Evolutionary conservation across 2,329 filamentous ascomycete genomes (phyloP).

Genomic region (Alternaria brassicicola): DNA sequence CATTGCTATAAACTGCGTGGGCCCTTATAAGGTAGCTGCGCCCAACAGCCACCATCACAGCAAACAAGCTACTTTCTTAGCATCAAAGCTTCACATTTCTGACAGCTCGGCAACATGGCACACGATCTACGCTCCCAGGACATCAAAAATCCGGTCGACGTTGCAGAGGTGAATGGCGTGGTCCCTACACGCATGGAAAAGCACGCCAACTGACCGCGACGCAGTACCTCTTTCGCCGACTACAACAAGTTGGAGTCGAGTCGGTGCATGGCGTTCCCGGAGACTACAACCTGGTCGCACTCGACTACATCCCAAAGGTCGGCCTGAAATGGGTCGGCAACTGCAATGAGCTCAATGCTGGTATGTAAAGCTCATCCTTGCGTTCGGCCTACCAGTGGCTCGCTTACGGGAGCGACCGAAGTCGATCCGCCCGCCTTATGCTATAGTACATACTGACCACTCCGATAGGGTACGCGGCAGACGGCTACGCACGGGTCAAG

Average conservation of each 20-base stretch:
- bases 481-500: constrained; percentile 56
- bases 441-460: constrained; percentile 3
- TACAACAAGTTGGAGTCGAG: constrained; percentile 52
- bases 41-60: constrained; percentile 20
- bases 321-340: constrained; percentile 66
- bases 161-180: constrained; percentile 59
- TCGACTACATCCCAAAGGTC: constrained; percentile 63
- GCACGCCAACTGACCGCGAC: constrained; percentile 12
- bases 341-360: constrained; percentile 66
- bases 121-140: constrained; percentile 51
- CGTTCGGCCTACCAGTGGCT: neutral
- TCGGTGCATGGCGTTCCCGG: constrained; percentile 56
- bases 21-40: constrained; percentile 18
- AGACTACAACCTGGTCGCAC: constrained; percentile 55
- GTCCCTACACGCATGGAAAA: neutral
- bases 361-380: constrained; percentile 37
- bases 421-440: neutral
- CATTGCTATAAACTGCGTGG: constrained; percentile 5
- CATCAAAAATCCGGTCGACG: constrained; percentile 57
- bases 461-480: constrained; percentile 53
- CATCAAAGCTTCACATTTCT: constrained; percentile 1
- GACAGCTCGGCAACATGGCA: constrained; percentile 36
- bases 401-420: constrained; percentile 5
- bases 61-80: constrained; percentile 4
- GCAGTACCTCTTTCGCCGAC: constrained; percentile 49